phyloP scores from a whole-genome alignment of 208 protist genomes.

The Zelonia costaricensis region DNA sequence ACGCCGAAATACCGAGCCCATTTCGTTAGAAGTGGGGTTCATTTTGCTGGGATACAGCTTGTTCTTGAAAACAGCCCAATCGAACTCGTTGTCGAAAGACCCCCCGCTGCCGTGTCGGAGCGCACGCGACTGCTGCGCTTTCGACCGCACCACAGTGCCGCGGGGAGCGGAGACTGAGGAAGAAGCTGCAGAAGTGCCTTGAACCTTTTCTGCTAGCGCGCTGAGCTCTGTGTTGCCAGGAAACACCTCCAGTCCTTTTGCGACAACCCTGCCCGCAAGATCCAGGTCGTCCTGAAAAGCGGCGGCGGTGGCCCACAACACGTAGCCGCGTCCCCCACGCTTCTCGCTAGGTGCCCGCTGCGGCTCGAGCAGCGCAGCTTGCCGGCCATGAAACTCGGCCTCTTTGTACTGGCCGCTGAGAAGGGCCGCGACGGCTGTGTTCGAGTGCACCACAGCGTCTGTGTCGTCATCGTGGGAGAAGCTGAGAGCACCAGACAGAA shows the following conservation, averaged over 20 bases:
- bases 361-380: slow-evolving; percentile 65
- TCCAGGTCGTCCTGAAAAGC: slow-evolving; percentile 86
- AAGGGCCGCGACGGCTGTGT: slow-evolving; percentile 55
- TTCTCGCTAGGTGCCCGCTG: slow-evolving; percentile 3
- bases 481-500: slow-evolving; percentile 45
- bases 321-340: slow-evolving; percentile 45
- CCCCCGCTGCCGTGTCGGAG: slow-evolving; percentile 56
- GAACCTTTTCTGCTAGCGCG: slow-evolving; percentile 19
- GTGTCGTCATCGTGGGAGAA: slow-evolving; percentile 77
- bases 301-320: slow-evolving; percentile 70
- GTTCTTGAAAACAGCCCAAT: slow-evolving; percentile 81
- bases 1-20: slow-evolving; percentile 86
- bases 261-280: slow-evolving; percentile 54
- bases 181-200: background rate
- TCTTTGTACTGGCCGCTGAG: slow-evolving; percentile 69
- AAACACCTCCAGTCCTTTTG: slow-evolving; percentile 61
- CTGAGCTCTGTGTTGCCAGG: slow-evolving; percentile 32
- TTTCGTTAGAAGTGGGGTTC: slow-evolving; percentile 77
- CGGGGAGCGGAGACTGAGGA: slow-evolving; percentile 12
- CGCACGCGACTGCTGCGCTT: slow-evolving; percentile 57
- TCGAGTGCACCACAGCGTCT: slow-evolving; percentile 57
- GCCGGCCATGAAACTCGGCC: slow-evolving; percentile 77
- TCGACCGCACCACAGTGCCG: slow-evolving; percentile 26
- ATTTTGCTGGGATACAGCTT: slow-evolving; percentile 86
- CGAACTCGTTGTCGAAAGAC: slow-evolving; percentile 86